Evolutionary conservation across 2,329 filamentous ascomycete species (phyloP).

Genomic region (Colletotrichum gloeosporioides): DNA sequence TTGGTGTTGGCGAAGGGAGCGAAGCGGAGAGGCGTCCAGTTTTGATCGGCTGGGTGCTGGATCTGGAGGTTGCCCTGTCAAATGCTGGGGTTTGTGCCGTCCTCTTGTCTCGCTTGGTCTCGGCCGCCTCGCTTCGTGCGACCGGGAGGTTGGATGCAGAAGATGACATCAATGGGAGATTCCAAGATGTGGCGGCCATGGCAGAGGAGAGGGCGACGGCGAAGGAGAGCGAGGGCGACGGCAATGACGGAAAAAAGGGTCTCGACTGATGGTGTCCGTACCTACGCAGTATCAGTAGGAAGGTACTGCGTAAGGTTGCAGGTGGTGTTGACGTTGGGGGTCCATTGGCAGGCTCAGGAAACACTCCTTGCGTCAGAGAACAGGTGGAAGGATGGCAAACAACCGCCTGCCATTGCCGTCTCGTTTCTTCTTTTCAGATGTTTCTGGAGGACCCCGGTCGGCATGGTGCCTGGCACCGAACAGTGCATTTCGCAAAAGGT

Average conservation of each 20-base stretch:
- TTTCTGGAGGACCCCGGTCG: not conserved
- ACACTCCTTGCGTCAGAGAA: slow-evolving; percentile 15
- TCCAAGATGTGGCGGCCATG: not conserved
- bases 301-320: not conserved
- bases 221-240: not conserved
- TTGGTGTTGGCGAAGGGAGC: not conserved
- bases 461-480: not conserved
- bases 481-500: not conserved
- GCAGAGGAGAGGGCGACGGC: not conserved
- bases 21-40: not conserved
- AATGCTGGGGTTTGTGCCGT: not conserved
- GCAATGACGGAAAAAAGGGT: not conserved
- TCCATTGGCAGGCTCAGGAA: not conserved
- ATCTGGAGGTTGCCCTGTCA: not conserved
- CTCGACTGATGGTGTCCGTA: not conserved
- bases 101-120: slow-evolving; percentile 1
- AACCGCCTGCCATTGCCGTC: not conserved
- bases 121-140: slow-evolving; percentile 5
- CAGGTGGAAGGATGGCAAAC: not conserved
- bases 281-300: not conserved
- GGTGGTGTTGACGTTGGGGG: not conserved
- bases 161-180: slow-evolving; percentile 8
- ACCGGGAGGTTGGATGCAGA: slow-evolving; percentile 12
- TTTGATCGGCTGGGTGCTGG: not conserved
- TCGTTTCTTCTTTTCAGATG: not conserved